Percentiles rank a stretch among this genome's conserved stretches.
Conservation (phyloP, 805 yeast genomes). For the Danielia oregonensis region DNA sequence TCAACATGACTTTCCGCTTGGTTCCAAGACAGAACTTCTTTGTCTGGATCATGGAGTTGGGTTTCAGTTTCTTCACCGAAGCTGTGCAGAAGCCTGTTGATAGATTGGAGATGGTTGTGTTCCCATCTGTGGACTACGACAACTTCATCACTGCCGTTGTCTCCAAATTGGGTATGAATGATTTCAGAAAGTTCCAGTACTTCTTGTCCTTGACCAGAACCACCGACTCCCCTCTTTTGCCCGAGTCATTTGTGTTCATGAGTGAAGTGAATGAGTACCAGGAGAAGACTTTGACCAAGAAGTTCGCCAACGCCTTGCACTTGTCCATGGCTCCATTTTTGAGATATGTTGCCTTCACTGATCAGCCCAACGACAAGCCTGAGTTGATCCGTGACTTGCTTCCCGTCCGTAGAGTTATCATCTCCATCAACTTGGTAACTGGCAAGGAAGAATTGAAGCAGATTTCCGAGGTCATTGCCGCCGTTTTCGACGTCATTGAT, state of each 20-base stretch:
- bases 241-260: conserved; percentile 80
- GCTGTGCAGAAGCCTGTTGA: conserved; percentile 55
- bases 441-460: conserved; percentile 47
- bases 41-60: conserved; percentile 59
- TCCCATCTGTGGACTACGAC: conserved; percentile 53
- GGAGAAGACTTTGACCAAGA: conserved; percentile 53
- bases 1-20: conserved; percentile 60
- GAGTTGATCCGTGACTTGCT: conserved; percentile 49
- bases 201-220: conserved; percentile 83
- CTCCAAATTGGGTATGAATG: conserved; percentile 78
- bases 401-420: conserved; percentile 49
- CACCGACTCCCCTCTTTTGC: conserved; percentile 65
- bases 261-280: conserved; percentile 82
- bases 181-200: conserved; percentile 70
- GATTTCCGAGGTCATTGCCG: conserved; percentile 46
- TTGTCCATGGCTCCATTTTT: conserved; percentile 48
- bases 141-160: conserved; percentile 81
- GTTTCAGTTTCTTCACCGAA: conserved; percentile 55
- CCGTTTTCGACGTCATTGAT: conserved; percentile 60
- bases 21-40: conserved; percentile 78
- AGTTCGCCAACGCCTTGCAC: conserved; percentile 34
- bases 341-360: conserved; percentile 76
- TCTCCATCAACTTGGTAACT: conserved; percentile 53
- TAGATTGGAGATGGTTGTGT: conserved; percentile 57
- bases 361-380: conserved; percentile 76